A percentile compares a stretch with the other conserved stretches of the same genome.
Conservation (phyloP, 768 basidiomycete genomes). For the Pleurotus platypus region DNA sequence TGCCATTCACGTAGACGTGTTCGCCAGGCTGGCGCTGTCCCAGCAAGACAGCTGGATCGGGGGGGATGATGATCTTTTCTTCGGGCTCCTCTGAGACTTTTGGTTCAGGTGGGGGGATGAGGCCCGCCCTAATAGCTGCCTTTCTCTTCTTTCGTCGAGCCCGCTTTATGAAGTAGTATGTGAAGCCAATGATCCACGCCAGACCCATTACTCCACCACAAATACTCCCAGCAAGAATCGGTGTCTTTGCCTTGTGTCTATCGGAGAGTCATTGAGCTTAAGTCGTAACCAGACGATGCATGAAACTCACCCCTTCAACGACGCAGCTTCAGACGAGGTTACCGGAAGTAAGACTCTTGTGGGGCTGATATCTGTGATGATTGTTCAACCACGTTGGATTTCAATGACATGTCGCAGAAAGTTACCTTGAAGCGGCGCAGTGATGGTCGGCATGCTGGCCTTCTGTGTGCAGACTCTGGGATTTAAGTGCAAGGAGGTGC, state of each 20-base stretch:
- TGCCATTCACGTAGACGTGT: conserved; percentile 15
- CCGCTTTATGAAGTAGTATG: conserved; percentile 54
- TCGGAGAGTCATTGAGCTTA: neutral
- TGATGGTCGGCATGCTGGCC: neutral
- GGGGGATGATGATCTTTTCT: conserved; percentile 54
- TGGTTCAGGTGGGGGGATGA: neutral
- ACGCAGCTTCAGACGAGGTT: conserved; percentile 34
- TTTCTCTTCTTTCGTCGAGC: conserved; percentile 44
- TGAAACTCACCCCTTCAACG: conserved; percentile 32
- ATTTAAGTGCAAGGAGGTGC: too few species aligned
- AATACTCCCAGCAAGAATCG: conserved; percentile 57
- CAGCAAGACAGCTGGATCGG: conserved; percentile 63
- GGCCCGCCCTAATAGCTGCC: conserved; percentile 36
- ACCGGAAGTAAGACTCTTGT: conserved; percentile 14
- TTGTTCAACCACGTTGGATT: neutral
- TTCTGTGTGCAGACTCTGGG: neutral
- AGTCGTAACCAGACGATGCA: neutral
- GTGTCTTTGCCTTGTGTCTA: conserved; percentile 54
- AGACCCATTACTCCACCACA: conserved; percentile 49
- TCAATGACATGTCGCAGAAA: neutral
- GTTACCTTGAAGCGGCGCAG: neutral
- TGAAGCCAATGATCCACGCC: conserved; percentile 54
- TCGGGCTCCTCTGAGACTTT: conserved; percentile 13
- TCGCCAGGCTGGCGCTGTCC: conserved; percentile 43
- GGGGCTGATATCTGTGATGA: neutral